phyloP scores from a whole-genome alignment of 805 yeast genomes.

The Cyberlindnera veronae region DNA sequence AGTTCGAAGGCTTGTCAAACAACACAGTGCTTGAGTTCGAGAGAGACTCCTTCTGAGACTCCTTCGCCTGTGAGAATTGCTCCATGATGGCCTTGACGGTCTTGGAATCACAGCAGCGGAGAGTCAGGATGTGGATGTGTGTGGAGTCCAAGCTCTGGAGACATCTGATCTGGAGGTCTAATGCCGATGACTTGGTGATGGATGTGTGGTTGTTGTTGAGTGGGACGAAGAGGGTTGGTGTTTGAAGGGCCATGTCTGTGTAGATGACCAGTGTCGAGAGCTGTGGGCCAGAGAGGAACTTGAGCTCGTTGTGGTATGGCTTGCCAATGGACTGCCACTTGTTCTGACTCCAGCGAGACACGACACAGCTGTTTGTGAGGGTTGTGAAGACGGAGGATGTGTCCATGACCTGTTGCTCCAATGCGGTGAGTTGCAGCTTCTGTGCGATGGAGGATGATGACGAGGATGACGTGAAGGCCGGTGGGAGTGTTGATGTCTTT shows the following conservation, averaged over 20 bases:
- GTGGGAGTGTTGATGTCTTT: constrained; percentile 4
- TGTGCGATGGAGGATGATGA: neutral
- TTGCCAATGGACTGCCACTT: constrained; percentile 23
- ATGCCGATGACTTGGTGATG: constrained; percentile 13
- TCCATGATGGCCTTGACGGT: constrained; percentile 13
- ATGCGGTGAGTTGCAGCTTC: constrained; percentile 1
- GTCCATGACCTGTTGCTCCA: constrained; percentile 12
- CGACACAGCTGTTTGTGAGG: constrained; percentile 16
- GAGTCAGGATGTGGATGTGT: constrained; percentile 18
- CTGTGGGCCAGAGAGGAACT: constrained; percentile 15
- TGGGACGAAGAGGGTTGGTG: constrained; percentile 18
- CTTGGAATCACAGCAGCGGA: constrained; percentile 21
- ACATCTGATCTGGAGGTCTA: constrained; percentile 17
- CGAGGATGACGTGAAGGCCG: constrained; percentile 6
- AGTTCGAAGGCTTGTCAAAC: constrained; percentile 24
- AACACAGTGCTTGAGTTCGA: constrained; percentile 14
- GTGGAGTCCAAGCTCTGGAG: constrained; percentile 13
- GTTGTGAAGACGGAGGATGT: constrained; percentile 7
- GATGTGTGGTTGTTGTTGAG: constrained; percentile 12
- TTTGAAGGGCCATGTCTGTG: constrained; percentile 4
- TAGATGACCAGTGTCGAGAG: constrained; percentile 12
- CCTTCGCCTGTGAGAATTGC: constrained; percentile 11
- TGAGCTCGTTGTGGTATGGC: constrained; percentile 15
- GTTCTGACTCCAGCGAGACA: constrained; percentile 24
- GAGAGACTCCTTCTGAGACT: constrained; percentile 1